A percentile compares a stretch with the other conserved stretches of the same genome.
Evolutionary conservation across 2,329 filamentous ascomycete species (phyloP).

Genomic region (Cadophora gregata): DNA sequence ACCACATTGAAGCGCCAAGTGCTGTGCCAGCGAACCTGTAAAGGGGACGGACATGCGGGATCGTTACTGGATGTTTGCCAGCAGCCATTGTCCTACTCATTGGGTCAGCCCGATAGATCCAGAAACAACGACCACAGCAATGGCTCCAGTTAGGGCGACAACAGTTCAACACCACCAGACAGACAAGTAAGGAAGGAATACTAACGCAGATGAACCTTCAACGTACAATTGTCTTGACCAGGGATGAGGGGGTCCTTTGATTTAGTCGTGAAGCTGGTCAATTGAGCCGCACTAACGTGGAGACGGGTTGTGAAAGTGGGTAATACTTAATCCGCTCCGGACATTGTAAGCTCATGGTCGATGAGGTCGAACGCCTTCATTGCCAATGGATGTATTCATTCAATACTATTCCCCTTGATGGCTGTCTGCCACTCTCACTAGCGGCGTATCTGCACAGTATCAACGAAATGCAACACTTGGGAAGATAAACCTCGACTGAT

Average conservation of each 20-base stretch:
- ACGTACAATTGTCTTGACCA: neutral
- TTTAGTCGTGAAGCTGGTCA: neutral
- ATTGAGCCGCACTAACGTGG: slow-evolving; percentile 9
- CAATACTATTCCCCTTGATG: slow-evolving; percentile 3
- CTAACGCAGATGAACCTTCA: slow-evolving; percentile 16
- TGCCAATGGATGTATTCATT: neutral
- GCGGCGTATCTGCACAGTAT: neutral
- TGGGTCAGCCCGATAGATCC: slow-evolving; percentile 21
- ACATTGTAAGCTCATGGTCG: neutral
- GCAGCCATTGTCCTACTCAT: slow-evolving; percentile 40
- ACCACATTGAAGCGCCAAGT: slow-evolving; percentile 97
- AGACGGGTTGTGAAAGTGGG: too few relatives aligned
- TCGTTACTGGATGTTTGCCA: slow-evolving; percentile 57
- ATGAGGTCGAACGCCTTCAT: neutral
- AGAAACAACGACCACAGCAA: too few relatives aligned
- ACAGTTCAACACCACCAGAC: slow-evolving; percentile 10
- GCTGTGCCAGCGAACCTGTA: slow-evolving; percentile 88
- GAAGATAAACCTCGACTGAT: neutral
- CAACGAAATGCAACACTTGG: slow-evolving; percentile 1
- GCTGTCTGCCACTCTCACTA: neutral
- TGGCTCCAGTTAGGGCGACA: neutral
- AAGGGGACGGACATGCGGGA: slow-evolving; percentile 68
- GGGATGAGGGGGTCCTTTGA: neutral
- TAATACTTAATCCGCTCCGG: slow-evolving; percentile 11
- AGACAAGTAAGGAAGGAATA: neutral